phyloP scores from a whole-genome alignment of 495 filamentous ascomycete species.

The Thozetella sp. region DNA sequence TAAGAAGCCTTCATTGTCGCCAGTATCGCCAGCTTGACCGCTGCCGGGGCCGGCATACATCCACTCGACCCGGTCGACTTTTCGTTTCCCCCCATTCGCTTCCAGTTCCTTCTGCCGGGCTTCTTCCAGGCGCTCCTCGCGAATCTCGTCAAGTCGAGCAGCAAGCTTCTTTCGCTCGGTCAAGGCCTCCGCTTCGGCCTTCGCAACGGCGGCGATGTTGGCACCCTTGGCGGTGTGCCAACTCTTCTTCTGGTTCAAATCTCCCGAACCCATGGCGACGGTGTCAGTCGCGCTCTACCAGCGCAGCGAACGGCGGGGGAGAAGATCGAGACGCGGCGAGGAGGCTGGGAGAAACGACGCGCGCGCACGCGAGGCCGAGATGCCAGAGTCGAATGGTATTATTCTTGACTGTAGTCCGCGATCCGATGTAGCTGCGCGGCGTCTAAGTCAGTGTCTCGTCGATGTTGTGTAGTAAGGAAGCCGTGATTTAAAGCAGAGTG shows the following conservation, averaged over 20 bases:
- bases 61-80: slow-evolving; percentile 86
- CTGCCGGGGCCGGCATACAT: slow-evolving; percentile 91
- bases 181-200: slow-evolving; percentile 81
- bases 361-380: too few species aligned
- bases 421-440: too few species aligned
- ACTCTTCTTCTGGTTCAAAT: slow-evolving; percentile 96
- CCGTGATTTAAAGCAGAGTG: too few species aligned
- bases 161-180: slow-evolving; percentile 92
- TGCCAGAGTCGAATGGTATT: not conserved
- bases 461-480: too few species aligned
- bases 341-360: not conserved
- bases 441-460: too few species aligned
- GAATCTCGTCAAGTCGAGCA: slow-evolving; percentile 82
- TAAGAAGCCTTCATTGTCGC: slow-evolving; percentile 93
- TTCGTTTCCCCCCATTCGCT: slow-evolving; percentile 77
- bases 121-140: slow-evolving; percentile 90
- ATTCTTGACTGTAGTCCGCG: not conserved
- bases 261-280: slow-evolving; percentile 74
- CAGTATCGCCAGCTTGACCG: slow-evolving; percentile 77
- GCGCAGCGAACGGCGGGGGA: slow-evolving; percentile 3
- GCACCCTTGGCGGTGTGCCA: slow-evolving; percentile 65
- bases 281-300: slow-evolving; percentile 16
- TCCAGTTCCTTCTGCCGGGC: slow-evolving; percentile 91
- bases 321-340: not conserved
- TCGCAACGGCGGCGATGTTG: slow-evolving; percentile 33